A percentile compares a stretch with the other conserved stretches of the same genome.
Conservation (phyloP, 2,329 filamentous ascomycete genomes). For the Penicillium sp. region DNA sequence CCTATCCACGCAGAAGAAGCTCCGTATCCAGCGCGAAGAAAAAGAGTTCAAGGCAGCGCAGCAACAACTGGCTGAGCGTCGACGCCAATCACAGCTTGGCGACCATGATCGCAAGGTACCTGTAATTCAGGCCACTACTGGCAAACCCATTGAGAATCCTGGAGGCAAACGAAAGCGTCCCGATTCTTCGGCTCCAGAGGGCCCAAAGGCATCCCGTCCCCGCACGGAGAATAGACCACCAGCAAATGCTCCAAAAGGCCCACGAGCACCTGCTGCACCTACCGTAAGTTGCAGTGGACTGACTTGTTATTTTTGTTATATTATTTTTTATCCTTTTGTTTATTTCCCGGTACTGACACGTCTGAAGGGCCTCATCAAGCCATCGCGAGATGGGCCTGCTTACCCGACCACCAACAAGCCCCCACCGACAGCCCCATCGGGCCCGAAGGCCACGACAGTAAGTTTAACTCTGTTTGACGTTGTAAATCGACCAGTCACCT, state of each 20-base stretch:
- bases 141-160: slow-evolving; percentile 13
- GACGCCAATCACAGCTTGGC: slow-evolving; percentile 43
- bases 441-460: slow-evolving; percentile 4
- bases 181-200: slow-evolving; percentile 24
- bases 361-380: slow-evolving; percentile 38
- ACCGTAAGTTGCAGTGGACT: slow-evolving; percentile 11
- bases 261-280: slow-evolving; percentile 8
- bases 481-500: background rate
- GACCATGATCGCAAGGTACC: slow-evolving; percentile 49
- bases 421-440: slow-evolving; percentile 14
- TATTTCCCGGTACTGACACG: background rate
- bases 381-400: slow-evolving; percentile 39
- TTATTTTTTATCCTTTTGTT: background rate
- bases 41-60: slow-evolving; percentile 32
- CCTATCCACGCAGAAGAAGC: slow-evolving; percentile 40
- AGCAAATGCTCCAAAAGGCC: slow-evolving; percentile 23
- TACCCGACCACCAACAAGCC: slow-evolving; percentile 26
- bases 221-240: slow-evolving; percentile 27
- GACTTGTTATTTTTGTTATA: background rate
- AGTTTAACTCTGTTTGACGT: background rate
- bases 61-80: slow-evolving; percentile 38
- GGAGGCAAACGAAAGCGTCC: slow-evolving; percentile 36
- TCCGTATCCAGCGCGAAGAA: slow-evolving; percentile 40
- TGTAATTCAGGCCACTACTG: slow-evolving; percentile 32
- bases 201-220: slow-evolving; percentile 27